These are phyloP conservation scores for Auxenochlorella pyrenoidosa DNA, from an alignment of 139 green algal species.

Conservation along the genomic window DNA sequence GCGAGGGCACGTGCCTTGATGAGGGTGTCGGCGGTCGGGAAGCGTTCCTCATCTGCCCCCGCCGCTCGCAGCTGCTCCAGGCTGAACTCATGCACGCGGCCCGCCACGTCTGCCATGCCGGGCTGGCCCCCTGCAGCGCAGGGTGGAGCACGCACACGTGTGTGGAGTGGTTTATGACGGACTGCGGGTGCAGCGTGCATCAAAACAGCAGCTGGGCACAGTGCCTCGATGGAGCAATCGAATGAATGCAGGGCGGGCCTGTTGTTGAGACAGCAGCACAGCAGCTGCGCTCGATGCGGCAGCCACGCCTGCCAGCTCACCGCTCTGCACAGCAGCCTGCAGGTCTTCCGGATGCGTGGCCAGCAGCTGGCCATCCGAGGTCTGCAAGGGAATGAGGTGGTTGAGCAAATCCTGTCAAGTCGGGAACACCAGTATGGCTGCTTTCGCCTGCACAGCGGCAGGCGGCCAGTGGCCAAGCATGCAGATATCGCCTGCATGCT, in stretches of 20 bases:
- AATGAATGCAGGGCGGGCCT: background rate
- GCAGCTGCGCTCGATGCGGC: background rate
- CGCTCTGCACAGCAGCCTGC: slow-evolving; percentile 8
- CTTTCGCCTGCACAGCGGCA: too few relatives aligned
- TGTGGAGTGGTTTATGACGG: too few relatives aligned
- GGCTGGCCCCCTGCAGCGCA: background rate
- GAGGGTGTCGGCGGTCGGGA: slow-evolving; percentile 15
- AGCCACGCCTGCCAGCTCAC: background rate
- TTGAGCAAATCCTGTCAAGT: too few relatives aligned
- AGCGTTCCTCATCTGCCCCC: background rate
- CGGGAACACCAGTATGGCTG: too few relatives aligned
- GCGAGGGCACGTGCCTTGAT: background rate
- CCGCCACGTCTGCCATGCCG: background rate
- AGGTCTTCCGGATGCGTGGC: slow-evolving; percentile 34
- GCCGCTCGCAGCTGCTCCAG: background rate
- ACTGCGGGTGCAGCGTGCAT: too few relatives aligned
- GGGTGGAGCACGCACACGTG: background rate
- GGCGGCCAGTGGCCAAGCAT: background rate
- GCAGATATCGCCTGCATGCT: too few relatives aligned
- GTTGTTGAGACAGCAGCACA: background rate
- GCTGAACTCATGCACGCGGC: background rate
- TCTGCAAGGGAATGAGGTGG: background rate
- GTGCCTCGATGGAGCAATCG: background rate
- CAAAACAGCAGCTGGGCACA: too few relatives aligned
- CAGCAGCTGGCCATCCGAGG: slow-evolving; percentile 38